These are phyloP conservation scores for Trichoderma afroharzianum DNA, from an alignment of 2,329 filamentous ascomycete species.

Conservation along the genomic window DNA sequence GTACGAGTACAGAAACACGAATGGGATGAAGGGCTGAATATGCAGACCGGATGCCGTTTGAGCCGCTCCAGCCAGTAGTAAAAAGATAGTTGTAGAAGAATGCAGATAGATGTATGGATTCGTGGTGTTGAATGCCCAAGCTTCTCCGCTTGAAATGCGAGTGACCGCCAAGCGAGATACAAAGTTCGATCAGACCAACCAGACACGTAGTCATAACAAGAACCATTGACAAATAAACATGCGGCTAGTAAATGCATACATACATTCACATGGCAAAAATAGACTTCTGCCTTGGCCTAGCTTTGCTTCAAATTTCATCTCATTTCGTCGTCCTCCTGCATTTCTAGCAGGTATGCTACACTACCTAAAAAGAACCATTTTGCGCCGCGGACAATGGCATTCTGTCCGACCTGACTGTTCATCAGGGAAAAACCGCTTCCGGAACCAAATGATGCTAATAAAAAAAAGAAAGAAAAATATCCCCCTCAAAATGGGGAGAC, in stretches of 20 bases:
- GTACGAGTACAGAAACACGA: neutral
- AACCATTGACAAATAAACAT: neutral
- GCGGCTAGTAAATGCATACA: neutral
- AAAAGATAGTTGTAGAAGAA: neutral
- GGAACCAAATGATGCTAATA: neutral
- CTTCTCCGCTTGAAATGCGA: neutral
- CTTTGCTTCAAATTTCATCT: neutral
- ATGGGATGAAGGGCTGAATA: neutral
- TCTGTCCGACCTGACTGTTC: neutral
- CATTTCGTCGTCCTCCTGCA: neutral
- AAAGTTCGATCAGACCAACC: neutral
- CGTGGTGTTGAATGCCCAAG: neutral
- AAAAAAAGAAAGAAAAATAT: neutral
- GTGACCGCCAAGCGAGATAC: neutral
- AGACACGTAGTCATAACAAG: neutral
- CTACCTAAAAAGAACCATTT: neutral
- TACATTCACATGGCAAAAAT: neutral
- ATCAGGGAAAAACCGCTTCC: conserved; percentile 4
- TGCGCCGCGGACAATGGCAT: neutral
- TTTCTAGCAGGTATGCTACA: neutral
- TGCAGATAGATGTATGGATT: neutral
- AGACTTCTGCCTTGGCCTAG: neutral
- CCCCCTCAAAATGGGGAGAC: neutral
- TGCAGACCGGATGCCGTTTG: neutral
- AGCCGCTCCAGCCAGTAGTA: neutral